A percentile compares a stretch with the other conserved stretches of the same genome.
These are phyloP conservation scores for Saturnispora hagleri DNA, from an alignment of 805 yeast genomes.

Conservation along the genomic window DNA sequence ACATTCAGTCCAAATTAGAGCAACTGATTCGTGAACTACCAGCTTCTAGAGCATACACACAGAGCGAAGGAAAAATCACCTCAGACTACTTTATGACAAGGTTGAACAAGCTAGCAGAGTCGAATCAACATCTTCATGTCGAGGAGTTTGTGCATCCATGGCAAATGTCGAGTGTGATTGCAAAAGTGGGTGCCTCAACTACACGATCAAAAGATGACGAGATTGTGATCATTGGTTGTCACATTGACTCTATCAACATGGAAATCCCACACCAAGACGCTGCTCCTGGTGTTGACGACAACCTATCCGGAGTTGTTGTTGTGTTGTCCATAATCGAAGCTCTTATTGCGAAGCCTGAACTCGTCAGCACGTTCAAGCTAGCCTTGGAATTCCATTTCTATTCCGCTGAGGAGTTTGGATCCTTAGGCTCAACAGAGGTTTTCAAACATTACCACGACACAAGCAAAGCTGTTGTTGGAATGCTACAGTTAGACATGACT, in stretches of 20 bases:
- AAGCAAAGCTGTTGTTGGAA: slow-evolving; percentile 54
- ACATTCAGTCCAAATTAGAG: slow-evolving; percentile 4
- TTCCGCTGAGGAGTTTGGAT: slow-evolving; percentile 91
- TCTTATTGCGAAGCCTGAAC: slow-evolving; percentile 16
- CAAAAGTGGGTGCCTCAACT: slow-evolving; percentile 34
- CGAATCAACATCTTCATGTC: slow-evolving; percentile 25
- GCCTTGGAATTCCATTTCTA: slow-evolving; percentile 90
- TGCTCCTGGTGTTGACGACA: slow-evolving; percentile 95
- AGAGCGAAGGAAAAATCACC: slow-evolving; percentile 59
- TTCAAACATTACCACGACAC: slow-evolving; percentile 43
- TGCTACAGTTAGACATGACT: slow-evolving; percentile 95
- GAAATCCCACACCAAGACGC: slow-evolving; percentile 39
- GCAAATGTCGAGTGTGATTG: slow-evolving; percentile 72
- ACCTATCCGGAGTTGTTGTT: slow-evolving; percentile 82
- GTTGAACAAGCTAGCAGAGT: slow-evolving; percentile 27
- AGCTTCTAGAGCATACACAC: slow-evolving; percentile 67
- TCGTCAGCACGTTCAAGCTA: slow-evolving; percentile 31
- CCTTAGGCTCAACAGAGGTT: slow-evolving; percentile 76
- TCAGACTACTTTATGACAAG: slow-evolving; percentile 58
- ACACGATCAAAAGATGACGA: slow-evolving; percentile 20
- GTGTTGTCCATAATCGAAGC: slow-evolving; percentile 47
- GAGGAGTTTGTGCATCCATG: slow-evolving; percentile 57
- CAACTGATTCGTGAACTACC: slow-evolving; percentile 8
- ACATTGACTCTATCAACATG: slow-evolving; percentile 76
- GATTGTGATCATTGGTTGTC: slow-evolving; percentile 75